Evolutionary conservation across 345 rosid species (phyloP).

Genomic region (Eucalyptus viminalis): DNA sequence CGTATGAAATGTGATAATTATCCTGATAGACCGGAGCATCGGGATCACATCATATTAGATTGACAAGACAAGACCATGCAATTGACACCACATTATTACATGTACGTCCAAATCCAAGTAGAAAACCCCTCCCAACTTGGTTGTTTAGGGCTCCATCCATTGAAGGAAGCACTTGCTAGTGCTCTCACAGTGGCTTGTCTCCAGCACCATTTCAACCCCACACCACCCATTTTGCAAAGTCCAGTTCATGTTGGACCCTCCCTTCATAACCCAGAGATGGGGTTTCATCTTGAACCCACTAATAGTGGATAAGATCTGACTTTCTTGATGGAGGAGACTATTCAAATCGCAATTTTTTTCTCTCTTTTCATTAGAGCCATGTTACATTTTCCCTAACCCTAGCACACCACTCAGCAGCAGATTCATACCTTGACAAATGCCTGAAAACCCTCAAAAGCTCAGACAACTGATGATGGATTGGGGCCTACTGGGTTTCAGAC

Average conservation of each 20-base stretch:
- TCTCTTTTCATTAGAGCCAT: background rate
- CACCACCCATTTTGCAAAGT: background rate
- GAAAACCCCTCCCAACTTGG: background rate
- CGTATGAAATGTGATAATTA: background rate
- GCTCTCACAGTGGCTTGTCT: background rate
- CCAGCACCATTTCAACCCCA: background rate
- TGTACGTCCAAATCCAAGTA: background rate
- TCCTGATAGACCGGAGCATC: background rate
- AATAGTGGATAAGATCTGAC: background rate
- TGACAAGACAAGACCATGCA: background rate
- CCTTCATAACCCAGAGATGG: background rate
- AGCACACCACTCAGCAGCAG: background rate
- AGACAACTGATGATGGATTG: background rate
- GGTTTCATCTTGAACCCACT: background rate
- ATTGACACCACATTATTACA: background rate
- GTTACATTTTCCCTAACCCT: background rate
- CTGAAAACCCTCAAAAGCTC: background rate
- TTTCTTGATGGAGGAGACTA: background rate
- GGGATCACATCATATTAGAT: background rate
- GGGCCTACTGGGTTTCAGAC: background rate
- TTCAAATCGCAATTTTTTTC: background rate
- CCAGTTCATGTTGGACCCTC: background rate
- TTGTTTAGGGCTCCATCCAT: background rate
- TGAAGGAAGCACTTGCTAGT: background rate
- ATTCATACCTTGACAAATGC: background rate